Percentiles rank a stretch among this genome's conserved stretches.
Conservation (phyloP, 768 basidiomycete species). For the Tubosaeta sp. region DNA sequence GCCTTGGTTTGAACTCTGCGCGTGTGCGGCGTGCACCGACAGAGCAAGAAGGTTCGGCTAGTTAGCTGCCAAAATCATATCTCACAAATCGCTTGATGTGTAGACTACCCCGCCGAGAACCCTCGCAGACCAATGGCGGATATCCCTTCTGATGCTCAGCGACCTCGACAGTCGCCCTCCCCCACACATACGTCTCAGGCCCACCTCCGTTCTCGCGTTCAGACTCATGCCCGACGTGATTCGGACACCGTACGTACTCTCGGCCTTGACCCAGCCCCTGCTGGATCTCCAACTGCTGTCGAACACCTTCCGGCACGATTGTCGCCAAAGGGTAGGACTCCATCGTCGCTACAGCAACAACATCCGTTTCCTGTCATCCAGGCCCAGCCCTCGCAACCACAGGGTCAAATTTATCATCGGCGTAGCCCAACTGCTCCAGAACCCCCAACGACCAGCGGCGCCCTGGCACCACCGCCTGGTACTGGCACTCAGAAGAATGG, state of each 20-base stretch:
- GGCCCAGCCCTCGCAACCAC: conserved; percentile 19
- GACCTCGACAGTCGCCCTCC: conserved; percentile 52
- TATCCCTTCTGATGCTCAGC: conserved; percentile 15
- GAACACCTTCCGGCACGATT: conserved; percentile 34
- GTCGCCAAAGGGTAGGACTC: conserved; percentile 28
- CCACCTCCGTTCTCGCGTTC: conserved; percentile 28
- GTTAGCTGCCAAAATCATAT: conserved; percentile 8
- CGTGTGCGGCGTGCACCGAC: conserved; percentile 37
- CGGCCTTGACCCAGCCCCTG: conserved; percentile 32
- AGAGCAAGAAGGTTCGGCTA: conserved; percentile 41
- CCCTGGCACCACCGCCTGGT: conserved; percentile 16
- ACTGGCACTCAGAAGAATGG: conserved; percentile 26
- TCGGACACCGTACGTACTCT: conserved; percentile 69
- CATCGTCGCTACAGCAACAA: conserved; percentile 22
- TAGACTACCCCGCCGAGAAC: conserved; percentile 27
- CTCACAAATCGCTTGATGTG: conserved; percentile 8
- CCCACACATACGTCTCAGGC: conserved; percentile 36
- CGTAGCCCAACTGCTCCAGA: conserved; percentile 73
- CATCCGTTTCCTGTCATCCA: conserved; percentile 27
- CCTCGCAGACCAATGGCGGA: conserved; percentile 17
- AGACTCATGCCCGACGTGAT: conserved; percentile 62
- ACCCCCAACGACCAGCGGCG: conserved; percentile 40
- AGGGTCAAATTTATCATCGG: conserved; percentile 44
- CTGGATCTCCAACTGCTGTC: conserved; percentile 55
- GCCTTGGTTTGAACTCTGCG: conserved; percentile 37